Conservation (phyloP, 371 early-diverging fungal species). For the Rhizopus arrhizus region DNA sequence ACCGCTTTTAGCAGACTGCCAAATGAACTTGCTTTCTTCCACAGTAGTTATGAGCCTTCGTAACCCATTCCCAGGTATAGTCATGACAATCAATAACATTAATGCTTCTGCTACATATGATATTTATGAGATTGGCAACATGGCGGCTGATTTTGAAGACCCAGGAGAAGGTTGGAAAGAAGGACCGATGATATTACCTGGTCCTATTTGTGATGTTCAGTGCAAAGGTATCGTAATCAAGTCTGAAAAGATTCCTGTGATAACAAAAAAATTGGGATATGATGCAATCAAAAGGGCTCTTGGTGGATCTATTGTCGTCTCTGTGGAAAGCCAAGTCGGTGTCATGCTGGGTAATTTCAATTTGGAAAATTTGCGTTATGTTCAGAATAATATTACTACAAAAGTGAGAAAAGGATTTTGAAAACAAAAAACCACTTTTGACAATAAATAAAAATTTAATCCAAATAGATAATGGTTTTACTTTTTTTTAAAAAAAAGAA, state of each 20-base stretch:
- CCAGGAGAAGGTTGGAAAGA: conserved; percentile 27
- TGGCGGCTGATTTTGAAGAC: conserved; percentile 42
- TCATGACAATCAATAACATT: conserved; percentile 38
- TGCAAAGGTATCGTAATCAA: conserved; percentile 31
- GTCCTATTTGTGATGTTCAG: conserved; percentile 16
- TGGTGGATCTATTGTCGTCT: conserved; percentile 41
- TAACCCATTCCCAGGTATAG: conserved; percentile 43
- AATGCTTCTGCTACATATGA: conserved; percentile 44
- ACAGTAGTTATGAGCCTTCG: conserved; percentile 43
- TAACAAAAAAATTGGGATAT: conserved; percentile 39
- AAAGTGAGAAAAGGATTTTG: conserved; percentile 44
- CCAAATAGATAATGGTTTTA: too few relatives aligned
- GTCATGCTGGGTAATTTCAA: conserved; percentile 38
- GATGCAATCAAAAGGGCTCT: conserved; percentile 46
- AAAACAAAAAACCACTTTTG: not conserved
- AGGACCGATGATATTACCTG: conserved; percentile 28
- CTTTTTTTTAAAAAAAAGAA: too few relatives aligned
- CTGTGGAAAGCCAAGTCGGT: conserved; percentile 41
- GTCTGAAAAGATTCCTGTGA: conserved; percentile 47
- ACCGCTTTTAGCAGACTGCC: conserved; percentile 41
- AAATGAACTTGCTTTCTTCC: conserved; percentile 49
- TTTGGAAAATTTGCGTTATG: conserved; percentile 33
- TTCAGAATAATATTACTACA: conserved; percentile 43
- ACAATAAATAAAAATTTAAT: too few relatives aligned
- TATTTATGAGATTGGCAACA: conserved; percentile 34